Percentiles rank a stretch among this genome's conserved stretches.
phyloP scores from a whole-genome alignment of 495 filamentous ascomycete genomes.

The Penicillium paxilli region DNA sequence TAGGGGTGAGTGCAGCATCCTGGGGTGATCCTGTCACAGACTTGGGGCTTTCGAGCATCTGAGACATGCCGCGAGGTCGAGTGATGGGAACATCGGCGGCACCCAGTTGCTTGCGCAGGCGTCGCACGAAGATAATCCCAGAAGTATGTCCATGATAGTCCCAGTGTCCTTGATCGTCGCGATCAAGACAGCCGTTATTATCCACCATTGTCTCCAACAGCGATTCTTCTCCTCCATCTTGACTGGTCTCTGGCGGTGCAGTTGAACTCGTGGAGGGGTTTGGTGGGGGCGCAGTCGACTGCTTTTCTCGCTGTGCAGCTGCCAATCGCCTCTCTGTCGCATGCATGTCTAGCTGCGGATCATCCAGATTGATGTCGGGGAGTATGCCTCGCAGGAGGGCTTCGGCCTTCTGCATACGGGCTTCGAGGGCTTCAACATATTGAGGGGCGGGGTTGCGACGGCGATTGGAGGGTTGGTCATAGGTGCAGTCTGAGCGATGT shows the following conservation, averaged over 20 bases:
- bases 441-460: conserved; percentile 92
- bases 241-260: conserved; percentile 13
- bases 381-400: conserved; percentile 74
- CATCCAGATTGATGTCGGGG: conserved; percentile 81
- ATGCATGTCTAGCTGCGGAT: conserved; percentile 73
- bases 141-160: conserved; percentile 96
- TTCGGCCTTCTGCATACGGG: conserved; percentile 80
- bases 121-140: conserved; percentile 79
- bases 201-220: conserved; percentile 94
- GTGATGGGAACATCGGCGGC: conserved; percentile 45
- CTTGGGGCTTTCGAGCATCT: conserved; percentile 71
- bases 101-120: conserved; percentile 86
- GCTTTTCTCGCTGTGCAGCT: conserved; percentile 29
- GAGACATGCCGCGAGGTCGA: conserved; percentile 36
- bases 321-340: conserved; percentile 52
- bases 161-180: conserved; percentile 89
- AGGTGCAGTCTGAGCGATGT: conserved; percentile 78
- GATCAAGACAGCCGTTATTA: conserved; percentile 82
- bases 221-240: conserved; percentile 61
- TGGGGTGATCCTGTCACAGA: conserved; percentile 63
- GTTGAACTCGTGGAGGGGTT: conserved; percentile 1
- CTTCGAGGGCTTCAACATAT: conserved; percentile 90
- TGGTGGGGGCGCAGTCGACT: conserved; percentile 6
- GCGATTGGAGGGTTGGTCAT: conserved; percentile 96
- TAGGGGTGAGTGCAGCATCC: conserved; percentile 50